Conservation (phyloP, 371 early-diverging fungal species). For the Haplosporangium sp. region DNA sequence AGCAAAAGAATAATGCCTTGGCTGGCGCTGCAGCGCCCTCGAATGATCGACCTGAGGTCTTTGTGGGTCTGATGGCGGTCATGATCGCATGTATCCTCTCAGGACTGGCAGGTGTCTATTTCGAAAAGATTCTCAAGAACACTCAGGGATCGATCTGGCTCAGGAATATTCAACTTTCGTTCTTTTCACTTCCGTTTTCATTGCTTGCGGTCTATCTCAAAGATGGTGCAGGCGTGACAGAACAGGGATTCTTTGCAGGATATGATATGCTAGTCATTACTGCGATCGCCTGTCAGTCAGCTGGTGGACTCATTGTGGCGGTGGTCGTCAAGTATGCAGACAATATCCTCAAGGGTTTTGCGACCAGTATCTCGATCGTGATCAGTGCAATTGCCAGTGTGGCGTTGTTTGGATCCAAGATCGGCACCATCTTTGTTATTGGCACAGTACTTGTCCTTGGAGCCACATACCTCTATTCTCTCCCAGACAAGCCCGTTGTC, state of each 20-base stretch:
- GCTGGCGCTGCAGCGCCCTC: constrained; percentile 18
- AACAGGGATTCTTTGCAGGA: constrained; percentile 89
- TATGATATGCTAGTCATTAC: constrained; percentile 81
- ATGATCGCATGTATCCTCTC: constrained; percentile 88
- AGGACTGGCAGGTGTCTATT: constrained; percentile 95
- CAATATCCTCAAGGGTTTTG: constrained; percentile 96
- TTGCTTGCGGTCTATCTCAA: constrained; percentile 73
- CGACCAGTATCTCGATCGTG: constrained; percentile 95
- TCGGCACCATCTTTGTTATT: constrained; percentile 77
- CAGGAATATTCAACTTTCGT: constrained; percentile 89
- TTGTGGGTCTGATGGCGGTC: constrained; percentile 82
- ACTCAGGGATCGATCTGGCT: constrained; percentile 81
- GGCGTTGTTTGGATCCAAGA: constrained; percentile 77
- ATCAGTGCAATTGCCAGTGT: constrained; percentile 81
- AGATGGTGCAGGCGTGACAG: constrained; percentile 80
- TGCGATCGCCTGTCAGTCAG: constrained; percentile 89
- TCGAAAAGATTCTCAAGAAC: constrained; percentile 87
- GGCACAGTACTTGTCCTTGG: constrained; percentile 83
- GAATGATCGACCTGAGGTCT: constrained; percentile 48
- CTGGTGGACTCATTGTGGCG: constrained; percentile 94
- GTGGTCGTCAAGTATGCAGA: constrained; percentile 97
- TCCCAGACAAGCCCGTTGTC: constrained; percentile 56
- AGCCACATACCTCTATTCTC: constrained; percentile 83
- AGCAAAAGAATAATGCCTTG: constrained; percentile 12
- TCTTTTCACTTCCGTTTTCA: constrained; percentile 78